phyloP scores from a whole-genome alignment of 176 grass and related monocot genomes.

The Tillandsia leiboldiana region DNA sequence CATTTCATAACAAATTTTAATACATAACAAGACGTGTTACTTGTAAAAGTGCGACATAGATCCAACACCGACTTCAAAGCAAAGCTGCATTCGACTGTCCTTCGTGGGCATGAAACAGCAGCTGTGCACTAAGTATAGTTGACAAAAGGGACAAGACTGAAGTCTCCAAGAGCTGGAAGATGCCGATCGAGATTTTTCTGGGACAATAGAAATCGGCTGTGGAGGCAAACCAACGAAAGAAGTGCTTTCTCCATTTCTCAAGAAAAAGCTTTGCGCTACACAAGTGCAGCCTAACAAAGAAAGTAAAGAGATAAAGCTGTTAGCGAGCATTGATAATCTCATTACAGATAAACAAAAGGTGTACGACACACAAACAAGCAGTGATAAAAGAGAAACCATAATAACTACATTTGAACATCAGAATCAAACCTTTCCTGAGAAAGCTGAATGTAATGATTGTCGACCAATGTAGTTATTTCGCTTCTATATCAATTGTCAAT shows the following conservation, averaged over 20 bases:
- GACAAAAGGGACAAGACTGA: conserved; percentile 43
- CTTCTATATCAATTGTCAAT: no score
- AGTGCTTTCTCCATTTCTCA: conserved; percentile 68
- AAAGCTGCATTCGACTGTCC: conserved; percentile 40
- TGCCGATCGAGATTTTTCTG: conserved; percentile 52
- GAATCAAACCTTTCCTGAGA: no score
- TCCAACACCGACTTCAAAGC: conserved; percentile 34
- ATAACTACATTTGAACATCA: no score
- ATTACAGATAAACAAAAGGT: background rate
- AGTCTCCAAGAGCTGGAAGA: conserved; percentile 42
- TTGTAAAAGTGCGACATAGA: conserved; percentile 39
- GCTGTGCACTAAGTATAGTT: conserved; percentile 64
- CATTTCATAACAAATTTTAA: conserved; percentile 18
- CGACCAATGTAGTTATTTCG: no score
- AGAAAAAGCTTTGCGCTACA: conserved; percentile 33
- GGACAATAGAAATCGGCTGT: conserved; percentile 34
- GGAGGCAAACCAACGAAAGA: conserved; percentile 32
- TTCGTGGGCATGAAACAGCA: conserved; percentile 37
- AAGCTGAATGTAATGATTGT: no score
- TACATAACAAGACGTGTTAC: conserved; percentile 21
- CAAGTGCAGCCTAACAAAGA: background rate
- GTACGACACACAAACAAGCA: background rate
- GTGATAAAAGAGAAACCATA: background rate
- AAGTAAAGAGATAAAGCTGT: conserved; percentile 1
- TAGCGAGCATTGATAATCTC: background rate